phyloP scores from a whole-genome alignment of 345 rosid species.

The Microcos paniculata region DNA sequence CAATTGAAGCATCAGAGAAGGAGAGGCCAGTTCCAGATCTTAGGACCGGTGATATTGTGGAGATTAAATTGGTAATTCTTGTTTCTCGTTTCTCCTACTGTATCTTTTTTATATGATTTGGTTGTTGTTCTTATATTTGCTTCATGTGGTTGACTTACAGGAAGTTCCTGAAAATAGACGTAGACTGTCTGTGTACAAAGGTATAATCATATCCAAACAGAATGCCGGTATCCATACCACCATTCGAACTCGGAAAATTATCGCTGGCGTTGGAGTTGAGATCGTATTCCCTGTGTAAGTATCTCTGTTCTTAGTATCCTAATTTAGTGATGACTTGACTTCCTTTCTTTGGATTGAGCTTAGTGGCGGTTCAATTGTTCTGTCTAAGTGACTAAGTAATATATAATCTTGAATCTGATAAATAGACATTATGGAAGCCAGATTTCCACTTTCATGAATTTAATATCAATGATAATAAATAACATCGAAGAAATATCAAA shows the following conservation, averaged over 20 bases:
- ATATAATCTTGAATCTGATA: not conserved
- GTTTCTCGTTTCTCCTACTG: slow-evolving; percentile 10
- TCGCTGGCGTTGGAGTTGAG: slow-evolving; percentile 57
- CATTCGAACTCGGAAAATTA: slow-evolving; percentile 74
- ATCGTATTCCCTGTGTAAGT: slow-evolving; percentile 19
- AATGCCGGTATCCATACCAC: slow-evolving; percentile 91
- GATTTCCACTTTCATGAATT: not conserved
- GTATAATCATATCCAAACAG: slow-evolving; percentile 81
- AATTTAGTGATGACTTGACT: not conserved
- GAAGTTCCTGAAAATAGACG: slow-evolving; percentile 81
- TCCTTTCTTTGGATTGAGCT: not conserved
- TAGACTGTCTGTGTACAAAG: slow-evolving; percentile 75
- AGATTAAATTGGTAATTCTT: slow-evolving; percentile 68
- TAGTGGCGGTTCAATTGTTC: not conserved
- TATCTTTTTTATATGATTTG: not conserved
- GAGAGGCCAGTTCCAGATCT: slow-evolving; percentile 71
- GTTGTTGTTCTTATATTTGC: slow-evolving; percentile 1
- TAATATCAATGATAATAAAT: not conserved
- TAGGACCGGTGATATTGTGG: slow-evolving; percentile 82
- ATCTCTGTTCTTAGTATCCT: not conserved
- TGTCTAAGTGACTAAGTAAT: not conserved
- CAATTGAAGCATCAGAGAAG: slow-evolving; percentile 66
- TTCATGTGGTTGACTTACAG: slow-evolving; percentile 39
- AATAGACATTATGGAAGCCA: not conserved
- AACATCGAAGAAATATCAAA: not conserved